Conservation (phyloP, 2,329 filamentous ascomycete genomes). For the Aplosporella prunicola region DNA sequence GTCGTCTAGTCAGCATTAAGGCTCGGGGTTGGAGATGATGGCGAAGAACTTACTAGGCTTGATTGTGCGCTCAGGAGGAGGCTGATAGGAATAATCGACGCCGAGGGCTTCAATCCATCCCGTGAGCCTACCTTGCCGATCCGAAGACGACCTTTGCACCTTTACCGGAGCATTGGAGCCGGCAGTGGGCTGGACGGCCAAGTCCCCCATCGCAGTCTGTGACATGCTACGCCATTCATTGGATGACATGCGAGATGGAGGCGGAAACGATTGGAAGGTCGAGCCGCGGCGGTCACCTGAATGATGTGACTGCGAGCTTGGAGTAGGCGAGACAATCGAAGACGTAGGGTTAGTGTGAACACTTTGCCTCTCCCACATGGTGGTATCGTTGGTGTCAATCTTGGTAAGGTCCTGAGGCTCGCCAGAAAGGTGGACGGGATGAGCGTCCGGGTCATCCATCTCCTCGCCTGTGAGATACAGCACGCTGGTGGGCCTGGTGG, state of each 20-base stretch:
- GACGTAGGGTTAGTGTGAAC: slow-evolving; percentile 40
- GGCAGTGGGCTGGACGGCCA: slow-evolving; percentile 33
- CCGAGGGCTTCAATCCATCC: slow-evolving; percentile 88
- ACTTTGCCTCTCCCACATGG: slow-evolving; percentile 36
- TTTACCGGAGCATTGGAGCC: slow-evolving; percentile 47
- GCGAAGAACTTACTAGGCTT: slow-evolving; percentile 49
- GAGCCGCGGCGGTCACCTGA: slow-evolving; percentile 33
- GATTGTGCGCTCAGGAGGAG: slow-evolving; percentile 60
- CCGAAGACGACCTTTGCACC: slow-evolving; percentile 44
- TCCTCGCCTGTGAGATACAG: slow-evolving; percentile 70
- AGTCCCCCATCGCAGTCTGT: slow-evolving; percentile 43
- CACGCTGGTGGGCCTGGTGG: slow-evolving; percentile 67
- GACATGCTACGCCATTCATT: slow-evolving; percentile 52
- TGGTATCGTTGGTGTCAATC: slow-evolving; percentile 35
- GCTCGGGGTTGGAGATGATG: slow-evolving; percentile 10
- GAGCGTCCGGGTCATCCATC: slow-evolving; percentile 67
- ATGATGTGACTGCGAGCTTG: slow-evolving; percentile 37
- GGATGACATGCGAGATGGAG: slow-evolving; percentile 36
- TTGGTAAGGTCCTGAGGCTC: slow-evolving; percentile 54
- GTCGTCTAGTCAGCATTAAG: slow-evolving; percentile 31
- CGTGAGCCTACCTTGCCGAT: slow-evolving; percentile 56
- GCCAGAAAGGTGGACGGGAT: slow-evolving; percentile 64
- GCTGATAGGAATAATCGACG: slow-evolving; percentile 76
- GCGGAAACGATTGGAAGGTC: slow-evolving; percentile 35
- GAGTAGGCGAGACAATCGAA: slow-evolving; percentile 42